These are phyloP conservation scores for Sporothrix inflata DNA, from an alignment of 2,329 filamentous ascomycete genomes.

Conservation along the genomic window DNA sequence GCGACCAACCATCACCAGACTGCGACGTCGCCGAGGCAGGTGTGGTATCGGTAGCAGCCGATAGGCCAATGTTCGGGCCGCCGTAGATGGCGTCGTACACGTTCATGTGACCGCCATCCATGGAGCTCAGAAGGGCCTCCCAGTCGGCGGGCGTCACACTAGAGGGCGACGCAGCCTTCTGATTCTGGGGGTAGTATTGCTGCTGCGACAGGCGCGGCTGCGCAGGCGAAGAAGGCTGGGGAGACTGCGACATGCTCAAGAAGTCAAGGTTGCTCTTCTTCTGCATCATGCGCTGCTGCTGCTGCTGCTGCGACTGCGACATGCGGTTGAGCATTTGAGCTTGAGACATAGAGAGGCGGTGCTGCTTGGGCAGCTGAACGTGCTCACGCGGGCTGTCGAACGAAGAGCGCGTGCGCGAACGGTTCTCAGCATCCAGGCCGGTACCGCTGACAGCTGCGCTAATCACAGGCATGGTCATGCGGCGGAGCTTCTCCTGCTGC, in stretches of 20 bases:
- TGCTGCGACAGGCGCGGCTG: constrained; percentile 48
- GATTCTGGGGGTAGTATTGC: constrained; percentile 44
- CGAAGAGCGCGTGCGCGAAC: constrained; percentile 51
- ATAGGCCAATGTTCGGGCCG: constrained; percentile 56
- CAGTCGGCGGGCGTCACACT: constrained; percentile 70
- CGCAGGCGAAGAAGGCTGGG: constrained; percentile 52
- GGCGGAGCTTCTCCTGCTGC: constrained; percentile 61
- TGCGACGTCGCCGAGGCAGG: constrained; percentile 45
- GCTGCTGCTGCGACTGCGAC: constrained; percentile 42
- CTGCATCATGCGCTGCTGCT: constrained; percentile 40
- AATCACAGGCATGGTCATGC: constrained; percentile 56
- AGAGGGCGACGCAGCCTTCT: constrained; percentile 42
- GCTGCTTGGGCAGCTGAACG: constrained; percentile 50
- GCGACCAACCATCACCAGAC: constrained; percentile 54
- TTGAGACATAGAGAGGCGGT: constrained; percentile 54
- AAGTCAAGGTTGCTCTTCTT: constrained; percentile 61
- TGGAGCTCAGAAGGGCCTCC: constrained; percentile 78
- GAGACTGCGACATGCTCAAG: constrained; percentile 52
- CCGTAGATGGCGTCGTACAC: constrained; percentile 85
- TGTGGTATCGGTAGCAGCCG: constrained; percentile 43
- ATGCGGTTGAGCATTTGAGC: constrained; percentile 46
- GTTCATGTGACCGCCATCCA: constrained; percentile 79
- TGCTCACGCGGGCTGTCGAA: constrained; percentile 49
- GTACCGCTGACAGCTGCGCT: constrained; percentile 43
- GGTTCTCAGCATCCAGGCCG: constrained; percentile 37